These are phyloP conservation scores for Reutealis trisperma DNA, from an alignment of 345 rosid species.

Conservation along the genomic window DNA sequence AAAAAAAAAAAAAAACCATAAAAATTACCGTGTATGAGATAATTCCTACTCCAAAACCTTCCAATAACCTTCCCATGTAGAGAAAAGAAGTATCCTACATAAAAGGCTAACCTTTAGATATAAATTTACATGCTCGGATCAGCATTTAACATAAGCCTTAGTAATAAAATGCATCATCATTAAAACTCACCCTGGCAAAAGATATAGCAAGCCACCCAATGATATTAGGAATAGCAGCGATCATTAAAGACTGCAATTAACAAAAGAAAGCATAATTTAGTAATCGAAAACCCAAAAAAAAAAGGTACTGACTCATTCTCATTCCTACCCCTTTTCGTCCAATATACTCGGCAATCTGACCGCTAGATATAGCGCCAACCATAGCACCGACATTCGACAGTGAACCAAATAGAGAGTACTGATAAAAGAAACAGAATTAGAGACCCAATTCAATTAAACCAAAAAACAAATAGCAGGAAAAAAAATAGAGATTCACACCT, in stretches of 20 bases:
- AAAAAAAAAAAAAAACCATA: background rate
- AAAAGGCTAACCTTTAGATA: conserved; percentile 20
- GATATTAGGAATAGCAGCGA: conserved; percentile 92
- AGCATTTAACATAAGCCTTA: background rate
- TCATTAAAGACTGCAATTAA: conserved; percentile 76
- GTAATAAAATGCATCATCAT: background rate
- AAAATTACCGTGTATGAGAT: conserved; percentile 81
- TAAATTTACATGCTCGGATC: conserved; percentile 19
- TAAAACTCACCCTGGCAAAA: conserved; percentile 77
- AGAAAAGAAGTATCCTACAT: conserved; percentile 90
- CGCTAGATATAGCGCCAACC: conserved; percentile 98
- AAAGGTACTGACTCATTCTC: background rate
- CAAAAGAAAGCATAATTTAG: background rate
- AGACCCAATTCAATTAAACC: conserved; percentile 2
- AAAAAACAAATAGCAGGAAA: background rate
- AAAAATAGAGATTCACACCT: conserved; percentile 44
- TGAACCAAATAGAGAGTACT: conserved; percentile 91
- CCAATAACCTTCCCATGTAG: conserved; percentile 94
- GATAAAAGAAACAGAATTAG: conserved; percentile 35
- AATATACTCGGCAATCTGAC: conserved; percentile 91
- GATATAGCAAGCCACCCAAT: conserved; percentile 98
- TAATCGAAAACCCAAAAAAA: background rate
- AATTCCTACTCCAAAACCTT: conserved; percentile 98
- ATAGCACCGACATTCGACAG: conserved; percentile 98
- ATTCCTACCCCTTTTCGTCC: conserved; percentile 91